These are phyloP conservation scores for Arthromyces matolae DNA, from an alignment of 768 basidiomycete genomes.

Conservation along the genomic window DNA sequence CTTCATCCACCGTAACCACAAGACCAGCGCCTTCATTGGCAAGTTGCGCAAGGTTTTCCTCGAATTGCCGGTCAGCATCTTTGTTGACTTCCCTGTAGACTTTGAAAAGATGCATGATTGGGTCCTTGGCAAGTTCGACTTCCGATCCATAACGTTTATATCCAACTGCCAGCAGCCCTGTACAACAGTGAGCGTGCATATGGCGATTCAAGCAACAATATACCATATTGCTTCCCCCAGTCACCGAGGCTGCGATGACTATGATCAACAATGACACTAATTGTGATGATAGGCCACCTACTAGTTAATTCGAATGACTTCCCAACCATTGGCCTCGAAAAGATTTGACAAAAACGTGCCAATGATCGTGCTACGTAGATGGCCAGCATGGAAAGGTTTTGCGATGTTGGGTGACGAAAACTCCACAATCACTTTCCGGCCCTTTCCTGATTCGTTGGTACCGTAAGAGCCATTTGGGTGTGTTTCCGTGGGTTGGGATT, in stretches of 20 bases:
- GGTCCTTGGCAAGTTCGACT: conserved; percentile 74
- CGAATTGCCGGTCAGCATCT: conserved; percentile 50
- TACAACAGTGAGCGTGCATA: neutral
- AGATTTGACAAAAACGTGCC: conserved; percentile 88
- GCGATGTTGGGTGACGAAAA: conserved; percentile 97
- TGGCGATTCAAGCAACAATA: neutral
- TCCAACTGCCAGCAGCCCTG: conserved; percentile 83
- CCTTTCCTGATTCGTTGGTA: conserved; percentile 65
- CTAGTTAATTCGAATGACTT: conserved; percentile 83
- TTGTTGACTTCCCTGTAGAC: conserved; percentile 91
- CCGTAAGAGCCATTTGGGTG: conserved; percentile 65
- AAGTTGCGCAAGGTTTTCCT: too few relatives aligned
- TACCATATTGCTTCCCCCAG: conserved; percentile 90
- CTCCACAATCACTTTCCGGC: conserved; percentile 82
- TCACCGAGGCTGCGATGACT: conserved; percentile 58
- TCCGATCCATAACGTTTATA: conserved; percentile 88
- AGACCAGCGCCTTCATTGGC: too few relatives aligned
- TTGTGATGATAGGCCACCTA: neutral
- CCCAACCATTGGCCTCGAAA: conserved; percentile 89
- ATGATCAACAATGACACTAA: neutral
- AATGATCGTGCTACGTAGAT: conserved; percentile 93
- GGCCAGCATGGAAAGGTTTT: conserved; percentile 96
- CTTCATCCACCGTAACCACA: too few relatives aligned
- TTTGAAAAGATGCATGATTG: conserved; percentile 91
- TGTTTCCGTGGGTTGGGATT: conserved; percentile 41